These are phyloP conservation scores for Copromyces sp. DNA, from an alignment of 495 filamentous ascomycete species.

Conservation along the genomic window DNA sequence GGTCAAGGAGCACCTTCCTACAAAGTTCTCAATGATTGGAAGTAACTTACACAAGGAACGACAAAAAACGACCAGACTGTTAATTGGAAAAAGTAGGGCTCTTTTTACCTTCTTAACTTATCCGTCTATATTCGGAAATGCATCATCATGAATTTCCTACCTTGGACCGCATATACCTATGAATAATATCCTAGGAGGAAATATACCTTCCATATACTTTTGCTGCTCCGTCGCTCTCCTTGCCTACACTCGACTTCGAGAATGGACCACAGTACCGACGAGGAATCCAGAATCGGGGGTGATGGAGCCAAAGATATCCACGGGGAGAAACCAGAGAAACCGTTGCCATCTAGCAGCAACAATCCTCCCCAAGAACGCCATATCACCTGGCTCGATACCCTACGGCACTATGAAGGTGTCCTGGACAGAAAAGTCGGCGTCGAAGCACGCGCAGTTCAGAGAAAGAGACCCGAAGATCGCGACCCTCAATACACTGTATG, in stretches of 20 bases:
- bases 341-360: background rate
- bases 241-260: background rate
- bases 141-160: background rate
- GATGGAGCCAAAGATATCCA: background rate
- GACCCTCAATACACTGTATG: conserved; percentile 23
- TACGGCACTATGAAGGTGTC: conserved; percentile 36
- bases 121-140: background rate
- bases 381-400: conserved; percentile 14
- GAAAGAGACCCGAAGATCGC: conserved; percentile 40
- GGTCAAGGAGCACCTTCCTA: background rate
- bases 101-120: background rate
- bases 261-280: background rate
- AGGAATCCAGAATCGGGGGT: background rate
- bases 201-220: background rate
- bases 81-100: too few relatives aligned
- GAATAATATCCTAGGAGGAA: background rate
- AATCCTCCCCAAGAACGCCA: background rate
- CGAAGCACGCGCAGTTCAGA: conserved; percentile 42
- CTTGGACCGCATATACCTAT: background rate
- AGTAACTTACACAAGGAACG: background rate
- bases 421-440: conserved; percentile 45
- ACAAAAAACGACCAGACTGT: background rate
- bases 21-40: background rate
- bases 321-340: background rate
- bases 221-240: background rate